Evolutionary conservation across 768 basidiomycete genomes (phyloP), one percentile per base, ranked within the genome.

Genomic region (Boletus sp.): DNA sequence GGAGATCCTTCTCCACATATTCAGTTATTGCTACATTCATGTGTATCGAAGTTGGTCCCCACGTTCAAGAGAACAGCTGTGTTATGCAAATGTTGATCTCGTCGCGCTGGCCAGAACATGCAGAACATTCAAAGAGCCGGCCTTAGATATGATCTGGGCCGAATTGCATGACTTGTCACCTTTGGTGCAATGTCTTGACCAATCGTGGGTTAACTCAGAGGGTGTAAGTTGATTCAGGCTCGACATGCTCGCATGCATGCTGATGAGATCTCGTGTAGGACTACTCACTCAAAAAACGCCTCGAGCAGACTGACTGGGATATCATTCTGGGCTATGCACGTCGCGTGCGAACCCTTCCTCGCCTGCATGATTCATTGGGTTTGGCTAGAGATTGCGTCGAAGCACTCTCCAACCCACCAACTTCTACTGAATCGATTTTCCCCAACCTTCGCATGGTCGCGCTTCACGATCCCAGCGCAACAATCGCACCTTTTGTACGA

Each of bases 1-100:
- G 2, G 62, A 64, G 15, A 60, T 63, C 9, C 41, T 63, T 9
- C 30, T 56, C 42, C n/a, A 49, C 10, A 56, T 63, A 35, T 63
- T 64, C 33, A 7, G n/a, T 11, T 40, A 46, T 30, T 62, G 61
- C 33, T 24, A 15, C 17, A 18, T 24, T 2, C 1, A 29, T 10
- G 24, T 12, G 14, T 7, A 4, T 14, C 42, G n/a, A n/a, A n/a
- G 17, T n/a, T n/a, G 32, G 32, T 32, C 24, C 9, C n/a, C 32
- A 28, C 12, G 7, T 7, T 7, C 7, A 11, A 11, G 15, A n/a
- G 5, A 11, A 49, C 18, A 7, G 29, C 39, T n/a, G 1, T 10
- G 8, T n/a, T 58, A 55, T 52, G 44, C 40, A 24, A 57, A 48
- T 32, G 9, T 5, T 8, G 9, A 50, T 46, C 55, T 64, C 5